phyloP scores from a whole-genome alignment of 345 rosid genomes.

The Arabis hirsuta region DNA sequence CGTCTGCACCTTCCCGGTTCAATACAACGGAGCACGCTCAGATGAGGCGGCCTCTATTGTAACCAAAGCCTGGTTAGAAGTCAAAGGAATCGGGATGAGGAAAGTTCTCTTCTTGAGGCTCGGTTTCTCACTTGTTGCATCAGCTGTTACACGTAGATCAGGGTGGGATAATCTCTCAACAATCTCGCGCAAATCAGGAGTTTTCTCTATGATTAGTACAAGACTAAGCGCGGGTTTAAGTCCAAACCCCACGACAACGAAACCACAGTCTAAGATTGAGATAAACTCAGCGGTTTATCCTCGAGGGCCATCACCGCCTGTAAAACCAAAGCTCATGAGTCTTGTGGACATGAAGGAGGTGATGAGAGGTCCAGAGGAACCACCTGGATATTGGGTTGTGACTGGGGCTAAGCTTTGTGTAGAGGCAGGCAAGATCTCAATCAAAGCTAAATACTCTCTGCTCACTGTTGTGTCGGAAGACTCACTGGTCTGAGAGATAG shows the following conservation, averaged over 20 bases:
- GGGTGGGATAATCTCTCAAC: constrained; percentile 82
- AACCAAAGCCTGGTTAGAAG: constrained; percentile 95
- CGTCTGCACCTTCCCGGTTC: constrained; percentile 85
- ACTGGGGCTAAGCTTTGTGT: constrained; percentile 89
- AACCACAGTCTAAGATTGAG: constrained; percentile 60
- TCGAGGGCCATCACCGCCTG: constrained; percentile 63
- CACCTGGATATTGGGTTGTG: constrained; percentile 96
- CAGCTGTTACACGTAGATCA: constrained; percentile 68
- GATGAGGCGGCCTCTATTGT: constrained; percentile 78
- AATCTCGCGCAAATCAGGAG: constrained; percentile 73
- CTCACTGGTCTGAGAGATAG: constrained; percentile 47
- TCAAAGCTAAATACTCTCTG: constrained; percentile 82
- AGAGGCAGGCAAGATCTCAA: constrained; percentile 75
- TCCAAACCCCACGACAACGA: constrained; percentile 52
- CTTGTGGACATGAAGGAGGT: constrained; percentile 91
- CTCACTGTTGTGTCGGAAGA: constrained; percentile 82
- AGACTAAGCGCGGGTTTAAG: constrained; percentile 61
- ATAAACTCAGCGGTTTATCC: constrained; percentile 90
- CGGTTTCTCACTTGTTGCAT: constrained; percentile 76
- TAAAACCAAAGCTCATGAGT: constrained; percentile 65
- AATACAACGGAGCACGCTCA: constrained; percentile 58
- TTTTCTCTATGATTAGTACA: constrained; percentile 74
- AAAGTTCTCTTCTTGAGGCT: constrained; percentile 88
- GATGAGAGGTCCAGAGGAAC: constrained; percentile 86
- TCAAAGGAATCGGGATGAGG: constrained; percentile 78